Evolutionary conservation across 495 filamentous ascomycete genomes (phyloP).

Genomic region (Penicillium lagena): DNA sequence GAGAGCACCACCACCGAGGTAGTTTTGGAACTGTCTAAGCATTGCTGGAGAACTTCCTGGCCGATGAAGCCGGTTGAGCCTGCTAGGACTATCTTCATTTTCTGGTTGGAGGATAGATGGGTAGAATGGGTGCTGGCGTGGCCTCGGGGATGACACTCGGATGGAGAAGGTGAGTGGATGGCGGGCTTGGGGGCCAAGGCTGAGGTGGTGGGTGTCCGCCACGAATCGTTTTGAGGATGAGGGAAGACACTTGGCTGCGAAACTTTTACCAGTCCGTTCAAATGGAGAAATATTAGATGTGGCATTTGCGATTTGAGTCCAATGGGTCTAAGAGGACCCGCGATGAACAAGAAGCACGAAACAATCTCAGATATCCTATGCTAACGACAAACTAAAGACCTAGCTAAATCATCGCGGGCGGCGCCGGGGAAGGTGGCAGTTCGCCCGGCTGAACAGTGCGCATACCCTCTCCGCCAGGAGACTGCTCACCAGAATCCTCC

Average conservation of each 20-base stretch:
- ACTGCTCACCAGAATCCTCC: slow-evolving; percentile 21
- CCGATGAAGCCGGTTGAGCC: slow-evolving; percentile 50
- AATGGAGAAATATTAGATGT: too few relatives aligned
- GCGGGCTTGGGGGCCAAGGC: too few relatives aligned
- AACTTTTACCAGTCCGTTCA: too few relatives aligned
- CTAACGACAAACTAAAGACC: too few relatives aligned
- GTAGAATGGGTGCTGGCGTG: too few relatives aligned
- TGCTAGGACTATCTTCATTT: slow-evolving; percentile 47
- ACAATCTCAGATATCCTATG: neutral
- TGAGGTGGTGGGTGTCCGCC: too few relatives aligned
- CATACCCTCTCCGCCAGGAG: neutral
- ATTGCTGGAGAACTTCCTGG: slow-evolving; percentile 37
- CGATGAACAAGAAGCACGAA: neutral
- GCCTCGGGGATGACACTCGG: too few relatives aligned
- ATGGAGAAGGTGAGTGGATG: too few relatives aligned
- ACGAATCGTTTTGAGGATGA: too few relatives aligned
- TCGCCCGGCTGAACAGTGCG: slow-evolving; percentile 20
- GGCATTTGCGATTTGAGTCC: too few relatives aligned
- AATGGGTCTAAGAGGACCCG: too few relatives aligned
- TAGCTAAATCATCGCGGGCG: slow-evolving; percentile 1
- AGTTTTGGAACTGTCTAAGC: slow-evolving; percentile 34
- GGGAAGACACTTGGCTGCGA: too few relatives aligned
- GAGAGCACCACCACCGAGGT: slow-evolving; percentile 44
- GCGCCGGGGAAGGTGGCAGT: slow-evolving; percentile 4
- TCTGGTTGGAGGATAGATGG: neutral